phyloP scores from a whole-genome alignment of 495 filamentous ascomycete species.

The Chaetomium tenue region DNA sequence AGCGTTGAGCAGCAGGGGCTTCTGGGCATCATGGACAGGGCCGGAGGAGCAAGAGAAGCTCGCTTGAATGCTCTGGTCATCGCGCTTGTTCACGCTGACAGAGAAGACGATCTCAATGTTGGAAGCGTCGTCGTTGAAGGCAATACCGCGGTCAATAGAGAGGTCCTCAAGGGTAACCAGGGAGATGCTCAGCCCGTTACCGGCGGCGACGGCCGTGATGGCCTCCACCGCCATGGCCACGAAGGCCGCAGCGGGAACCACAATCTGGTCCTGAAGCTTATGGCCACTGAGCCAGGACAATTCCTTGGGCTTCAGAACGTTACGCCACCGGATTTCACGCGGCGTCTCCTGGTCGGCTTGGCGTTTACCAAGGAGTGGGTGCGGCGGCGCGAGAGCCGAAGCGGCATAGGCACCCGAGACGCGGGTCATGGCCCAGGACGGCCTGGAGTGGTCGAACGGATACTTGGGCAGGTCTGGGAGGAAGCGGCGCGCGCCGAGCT shows the following conservation, averaged over 20 bases:
- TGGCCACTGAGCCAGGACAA: constrained; percentile 50
- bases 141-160: too few species aligned
- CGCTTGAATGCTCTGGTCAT: too few species aligned
- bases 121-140: too few species aligned
- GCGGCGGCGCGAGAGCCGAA: constrained; percentile 22
- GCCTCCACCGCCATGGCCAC: constrained; percentile 50
- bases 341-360: constrained; percentile 30
- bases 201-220: background rate
- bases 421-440: constrained; percentile 49
- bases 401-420: constrained; percentile 28
- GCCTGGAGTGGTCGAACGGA: constrained; percentile 46
- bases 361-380: constrained; percentile 47
- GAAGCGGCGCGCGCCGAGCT: background rate
- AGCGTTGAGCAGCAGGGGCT: too few species aligned
- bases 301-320: constrained; percentile 42
- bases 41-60: too few species aligned
- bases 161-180: too few species aligned
- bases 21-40: too few species aligned
- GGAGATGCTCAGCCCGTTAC: too few species aligned
- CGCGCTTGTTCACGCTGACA: too few species aligned
- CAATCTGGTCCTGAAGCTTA: constrained; percentile 35
- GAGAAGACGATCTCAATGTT: too few species aligned
- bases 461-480: constrained; percentile 48
- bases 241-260: constrained; percentile 58
- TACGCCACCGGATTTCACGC: constrained; percentile 38